Conservation (phyloP, 164 flowering plant genomes). For the Vitis cinerea region DNA sequence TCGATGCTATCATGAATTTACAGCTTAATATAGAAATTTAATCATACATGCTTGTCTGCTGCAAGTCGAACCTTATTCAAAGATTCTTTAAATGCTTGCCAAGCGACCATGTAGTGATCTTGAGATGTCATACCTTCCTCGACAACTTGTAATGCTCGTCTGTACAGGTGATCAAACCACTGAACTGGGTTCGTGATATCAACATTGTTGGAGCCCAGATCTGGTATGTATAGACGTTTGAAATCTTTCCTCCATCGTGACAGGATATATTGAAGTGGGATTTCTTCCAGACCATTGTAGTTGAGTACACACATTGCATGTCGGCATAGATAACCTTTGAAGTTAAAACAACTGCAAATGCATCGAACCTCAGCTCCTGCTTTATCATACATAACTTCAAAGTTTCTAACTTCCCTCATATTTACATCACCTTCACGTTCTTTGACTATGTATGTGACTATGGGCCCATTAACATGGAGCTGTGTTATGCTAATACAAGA, state of each 20-base stretch:
- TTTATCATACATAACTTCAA: conserved; percentile 60
- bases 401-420: conserved; percentile 22
- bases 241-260: conserved; percentile 70
- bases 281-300: conserved; percentile 46
- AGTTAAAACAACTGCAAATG: conserved; percentile 53
- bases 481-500: conserved; percentile 44
- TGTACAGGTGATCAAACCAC: conserved; percentile 60
- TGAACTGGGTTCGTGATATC: conserved; percentile 57
- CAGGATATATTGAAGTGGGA: conserved; percentile 55
- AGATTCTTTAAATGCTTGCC: conserved; percentile 60
- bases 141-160: conserved; percentile 51
- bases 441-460: conserved; percentile 39
- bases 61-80: conserved; percentile 56
- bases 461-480: conserved; percentile 35
- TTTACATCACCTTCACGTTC: conserved; percentile 39
- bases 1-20: no score
- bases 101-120: conserved; percentile 55
- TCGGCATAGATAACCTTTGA: conserved; percentile 55
- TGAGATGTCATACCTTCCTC: conserved; percentile 56
- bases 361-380: conserved; percentile 50
- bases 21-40: no score
- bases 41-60: conserved; percentile 34
- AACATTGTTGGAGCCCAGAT: conserved; percentile 33
- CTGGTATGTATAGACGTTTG: conserved; percentile 44
- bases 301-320: conserved; percentile 55